These are phyloP conservation scores for Fusarium tanahbumbuense DNA, from an alignment of 2,329 filamentous ascomycete species.

Conservation along the genomic window DNA sequence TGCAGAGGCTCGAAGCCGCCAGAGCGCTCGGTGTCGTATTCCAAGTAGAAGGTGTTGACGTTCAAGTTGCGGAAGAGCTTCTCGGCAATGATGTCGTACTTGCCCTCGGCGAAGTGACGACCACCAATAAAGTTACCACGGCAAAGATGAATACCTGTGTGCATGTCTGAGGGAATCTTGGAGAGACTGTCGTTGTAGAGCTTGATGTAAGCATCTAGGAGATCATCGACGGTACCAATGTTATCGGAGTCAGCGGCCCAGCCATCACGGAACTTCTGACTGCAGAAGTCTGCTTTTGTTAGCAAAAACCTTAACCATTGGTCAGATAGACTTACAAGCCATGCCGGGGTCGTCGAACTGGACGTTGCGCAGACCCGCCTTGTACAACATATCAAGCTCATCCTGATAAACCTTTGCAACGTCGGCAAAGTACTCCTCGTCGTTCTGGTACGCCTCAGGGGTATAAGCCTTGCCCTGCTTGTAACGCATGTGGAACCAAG, in stretches of 20 bases:
- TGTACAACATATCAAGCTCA: conserved; percentile 71
- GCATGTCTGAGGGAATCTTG: conserved; percentile 74
- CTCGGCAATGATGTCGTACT: conserved; percentile 74
- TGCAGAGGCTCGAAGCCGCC: conserved; percentile 75
- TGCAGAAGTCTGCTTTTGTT: conserved; percentile 73
- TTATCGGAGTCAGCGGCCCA: conserved; percentile 77
- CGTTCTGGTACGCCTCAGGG: conserved; percentile 44
- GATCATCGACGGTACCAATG: conserved; percentile 72
- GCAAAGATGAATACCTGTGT: conserved; percentile 82
- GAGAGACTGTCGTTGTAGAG: conserved; percentile 79
- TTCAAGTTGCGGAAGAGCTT: conserved; percentile 73
- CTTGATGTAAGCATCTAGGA: conserved; percentile 79
- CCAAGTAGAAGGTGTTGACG: conserved; percentile 75
- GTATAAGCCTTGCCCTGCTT: conserved; percentile 46
- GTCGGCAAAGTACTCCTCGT: conserved; percentile 69
- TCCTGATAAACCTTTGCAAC: conserved; percentile 73
- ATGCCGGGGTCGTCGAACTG: conserved; percentile 76
- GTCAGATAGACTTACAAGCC: conserved; percentile 63
- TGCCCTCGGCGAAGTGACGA: conserved; percentile 73
- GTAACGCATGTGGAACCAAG: conserved; percentile 52
- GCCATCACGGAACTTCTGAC: conserved; percentile 75
- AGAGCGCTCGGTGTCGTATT: conserved; percentile 74
- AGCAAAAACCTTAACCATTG: neutral
- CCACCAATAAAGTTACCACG: conserved; percentile 74
- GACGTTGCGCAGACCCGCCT: conserved; percentile 72